phyloP scores from a whole-genome alignment of 2,329 filamentous ascomycete species.

The Cordyceps sp. region DNA sequence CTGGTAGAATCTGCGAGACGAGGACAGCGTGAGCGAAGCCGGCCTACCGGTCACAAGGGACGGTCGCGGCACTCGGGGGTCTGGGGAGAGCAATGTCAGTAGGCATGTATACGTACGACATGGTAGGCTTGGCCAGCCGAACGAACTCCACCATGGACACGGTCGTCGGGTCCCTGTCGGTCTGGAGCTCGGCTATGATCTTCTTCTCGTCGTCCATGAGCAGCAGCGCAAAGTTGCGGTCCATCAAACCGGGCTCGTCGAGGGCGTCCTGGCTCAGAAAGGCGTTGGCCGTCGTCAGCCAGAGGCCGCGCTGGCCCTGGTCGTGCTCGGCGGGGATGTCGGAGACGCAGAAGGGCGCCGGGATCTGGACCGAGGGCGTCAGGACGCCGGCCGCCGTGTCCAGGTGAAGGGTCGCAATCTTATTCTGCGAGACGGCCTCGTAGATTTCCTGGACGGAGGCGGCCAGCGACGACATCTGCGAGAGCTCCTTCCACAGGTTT shows the following conservation, averaged over 20 bases:
- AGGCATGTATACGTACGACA: conserved; percentile 35
- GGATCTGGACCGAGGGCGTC: conserved; percentile 48
- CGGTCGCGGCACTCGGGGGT: no score
- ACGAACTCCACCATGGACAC: conserved; percentile 69
- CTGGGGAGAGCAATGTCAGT: not conserved
- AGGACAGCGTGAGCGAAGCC: not conserved
- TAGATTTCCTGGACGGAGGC: conserved; percentile 71
- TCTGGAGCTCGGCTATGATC: conserved; percentile 56
- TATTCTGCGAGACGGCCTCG: conserved; percentile 64
- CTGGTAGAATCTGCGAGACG: conserved; percentile 37
- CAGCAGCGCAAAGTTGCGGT: conserved; percentile 75
- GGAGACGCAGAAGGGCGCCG: conserved; percentile 50
- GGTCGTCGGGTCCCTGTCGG: conserved; percentile 60
- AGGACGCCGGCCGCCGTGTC: conserved; percentile 42
- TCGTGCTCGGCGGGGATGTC: conserved; percentile 56
- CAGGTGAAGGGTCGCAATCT: conserved; percentile 70
- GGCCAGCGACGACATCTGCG: conserved; percentile 61
- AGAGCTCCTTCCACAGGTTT: conserved; percentile 51
- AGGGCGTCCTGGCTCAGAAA: conserved; percentile 51
- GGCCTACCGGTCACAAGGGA: no score
- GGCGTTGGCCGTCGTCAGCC: conserved; percentile 75
- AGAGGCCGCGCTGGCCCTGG: conserved; percentile 55
- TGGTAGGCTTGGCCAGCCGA: conserved; percentile 52
- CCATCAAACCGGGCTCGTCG: conserved; percentile 51
- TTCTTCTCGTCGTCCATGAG: conserved; percentile 70